Evolutionary conservation across 768 basidiomycete genomes (phyloP).

Genomic region (Tephrocybe sp.): DNA sequence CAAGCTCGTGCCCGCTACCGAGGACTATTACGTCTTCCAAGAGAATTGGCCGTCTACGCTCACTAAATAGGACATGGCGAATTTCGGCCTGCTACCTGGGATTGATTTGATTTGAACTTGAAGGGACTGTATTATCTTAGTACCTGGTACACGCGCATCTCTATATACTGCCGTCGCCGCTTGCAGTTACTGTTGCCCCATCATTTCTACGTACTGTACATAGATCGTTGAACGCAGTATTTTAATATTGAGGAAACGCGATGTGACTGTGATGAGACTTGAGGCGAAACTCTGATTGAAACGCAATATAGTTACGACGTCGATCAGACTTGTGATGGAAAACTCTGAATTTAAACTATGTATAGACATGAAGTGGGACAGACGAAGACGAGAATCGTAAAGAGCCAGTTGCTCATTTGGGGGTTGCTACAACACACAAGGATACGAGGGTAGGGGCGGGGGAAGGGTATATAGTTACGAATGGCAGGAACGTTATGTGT

Average conservation of each 20-base stretch:
- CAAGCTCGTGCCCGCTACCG: slow-evolving; percentile 63
- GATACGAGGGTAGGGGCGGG: neutral
- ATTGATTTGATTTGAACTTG: neutral
- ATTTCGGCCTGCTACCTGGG: neutral
- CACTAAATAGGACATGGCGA: neutral
- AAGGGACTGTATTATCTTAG: neutral
- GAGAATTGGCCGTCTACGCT: slow-evolving; percentile 47
- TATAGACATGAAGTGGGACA: slow-evolving; percentile 4
- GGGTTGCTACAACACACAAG: slow-evolving; percentile 7
- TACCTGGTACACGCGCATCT: neutral
- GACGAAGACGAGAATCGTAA: neutral
- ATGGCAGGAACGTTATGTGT: slow-evolving; percentile 9
- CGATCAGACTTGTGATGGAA: too few species aligned
- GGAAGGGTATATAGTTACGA: slow-evolving; percentile 6
- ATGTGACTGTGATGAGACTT: too few species aligned
- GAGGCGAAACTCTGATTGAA: too few species aligned
- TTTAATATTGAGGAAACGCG: too few species aligned
- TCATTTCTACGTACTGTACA: neutral
- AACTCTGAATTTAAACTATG: neutral
- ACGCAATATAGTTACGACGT: too few species aligned
- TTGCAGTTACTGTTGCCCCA: too few species aligned
- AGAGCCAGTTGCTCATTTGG: too few species aligned
- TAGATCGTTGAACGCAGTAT: slow-evolving; percentile 4
- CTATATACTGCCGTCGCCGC: neutral
- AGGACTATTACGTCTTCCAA: slow-evolving; percentile 74